phyloP scores from a whole-genome alignment of 208 protist genomes.

The Kentomonas sorsogonicus region DNA sequence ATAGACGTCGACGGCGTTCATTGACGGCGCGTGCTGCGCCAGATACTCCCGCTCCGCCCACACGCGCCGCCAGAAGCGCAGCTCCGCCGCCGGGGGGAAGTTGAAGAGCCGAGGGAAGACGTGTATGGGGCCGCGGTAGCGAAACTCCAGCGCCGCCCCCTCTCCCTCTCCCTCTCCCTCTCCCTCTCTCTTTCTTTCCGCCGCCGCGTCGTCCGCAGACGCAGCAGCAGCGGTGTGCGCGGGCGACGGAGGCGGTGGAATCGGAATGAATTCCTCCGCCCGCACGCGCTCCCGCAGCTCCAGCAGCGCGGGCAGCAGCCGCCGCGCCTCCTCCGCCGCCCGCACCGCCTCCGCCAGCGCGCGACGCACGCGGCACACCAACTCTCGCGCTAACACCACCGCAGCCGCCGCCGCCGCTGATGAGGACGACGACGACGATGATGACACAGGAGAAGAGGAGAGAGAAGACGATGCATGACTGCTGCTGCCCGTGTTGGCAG shows the following conservation, averaged over 20 bases:
- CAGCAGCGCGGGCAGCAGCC: slow-evolving; percentile 38
- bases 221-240: not conserved
- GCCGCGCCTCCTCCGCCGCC: slow-evolving; percentile 21
- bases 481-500: no score
- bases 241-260: not conserved
- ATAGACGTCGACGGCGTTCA: slow-evolving; percentile 68
- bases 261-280: slow-evolving; percentile 73
- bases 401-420: no score
- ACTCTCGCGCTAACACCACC: no score
- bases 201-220: not conserved
- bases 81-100: slow-evolving; percentile 47
- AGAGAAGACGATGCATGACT: no score
- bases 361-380: slow-evolving; percentile 37
- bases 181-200: not conserved
- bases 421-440: no score
- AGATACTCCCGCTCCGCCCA: slow-evolving; percentile 57
- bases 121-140: slow-evolving; percentile 63
- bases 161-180: slow-evolving; percentile 12
- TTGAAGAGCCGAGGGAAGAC: slow-evolving; percentile 72
- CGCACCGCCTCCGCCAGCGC: slow-evolving; percentile 44
- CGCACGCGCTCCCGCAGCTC: slow-evolving; percentile 36
- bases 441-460: no score
- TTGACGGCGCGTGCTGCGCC: slow-evolving; percentile 44
- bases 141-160: slow-evolving; percentile 27
- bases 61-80: slow-evolving; percentile 51